Conservation (phyloP, 108 stramenopile genomes). For the Heterococcus sp. region DNA sequence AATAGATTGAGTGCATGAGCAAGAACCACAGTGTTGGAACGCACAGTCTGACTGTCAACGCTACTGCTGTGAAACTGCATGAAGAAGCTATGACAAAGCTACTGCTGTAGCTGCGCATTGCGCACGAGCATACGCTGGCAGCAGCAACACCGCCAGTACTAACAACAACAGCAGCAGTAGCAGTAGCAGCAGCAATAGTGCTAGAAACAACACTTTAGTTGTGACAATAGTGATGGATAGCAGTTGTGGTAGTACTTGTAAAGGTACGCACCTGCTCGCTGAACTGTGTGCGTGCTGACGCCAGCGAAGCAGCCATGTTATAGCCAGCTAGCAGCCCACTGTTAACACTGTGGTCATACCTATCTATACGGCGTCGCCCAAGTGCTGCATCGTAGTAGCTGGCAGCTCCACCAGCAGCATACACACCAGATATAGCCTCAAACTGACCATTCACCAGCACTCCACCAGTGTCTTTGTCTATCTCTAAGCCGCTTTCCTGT, state of each 20-base stretch:
- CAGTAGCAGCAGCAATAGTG: background rate
- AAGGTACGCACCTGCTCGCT: background rate
- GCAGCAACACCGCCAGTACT: background rate
- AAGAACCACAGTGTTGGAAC: too few relatives aligned
- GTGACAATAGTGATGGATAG: too few relatives aligned
- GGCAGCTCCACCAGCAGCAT: slow-evolving; percentile 39
- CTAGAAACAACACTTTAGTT: too few relatives aligned
- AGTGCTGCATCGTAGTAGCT: slow-evolving; percentile 39
- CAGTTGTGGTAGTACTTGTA: too few relatives aligned
- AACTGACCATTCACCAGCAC: slow-evolving; percentile 40
- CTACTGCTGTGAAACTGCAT: too few relatives aligned
- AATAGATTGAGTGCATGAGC: too few relatives aligned
- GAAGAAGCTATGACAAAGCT: too few relatives aligned
- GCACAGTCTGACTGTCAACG: too few relatives aligned
- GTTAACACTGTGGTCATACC: slow-evolving; percentile 50
- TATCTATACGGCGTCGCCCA: slow-evolving; percentile 29
- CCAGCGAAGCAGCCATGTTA: slow-evolving; percentile 19
- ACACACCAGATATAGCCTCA: slow-evolving; percentile 39
- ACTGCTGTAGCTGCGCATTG: too few relatives aligned
- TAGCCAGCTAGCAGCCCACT: slow-evolving; percentile 34
- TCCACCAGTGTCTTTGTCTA: slow-evolving; percentile 19
- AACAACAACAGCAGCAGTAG: too few relatives aligned
- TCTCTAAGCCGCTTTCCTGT: background rate
- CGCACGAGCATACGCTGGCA: background rate
- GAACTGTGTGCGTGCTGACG: background rate